Evolutionary conservation across 371 early-diverging fungal genomes (phyloP).

Genomic region (Lichtheimia ornata): DNA sequence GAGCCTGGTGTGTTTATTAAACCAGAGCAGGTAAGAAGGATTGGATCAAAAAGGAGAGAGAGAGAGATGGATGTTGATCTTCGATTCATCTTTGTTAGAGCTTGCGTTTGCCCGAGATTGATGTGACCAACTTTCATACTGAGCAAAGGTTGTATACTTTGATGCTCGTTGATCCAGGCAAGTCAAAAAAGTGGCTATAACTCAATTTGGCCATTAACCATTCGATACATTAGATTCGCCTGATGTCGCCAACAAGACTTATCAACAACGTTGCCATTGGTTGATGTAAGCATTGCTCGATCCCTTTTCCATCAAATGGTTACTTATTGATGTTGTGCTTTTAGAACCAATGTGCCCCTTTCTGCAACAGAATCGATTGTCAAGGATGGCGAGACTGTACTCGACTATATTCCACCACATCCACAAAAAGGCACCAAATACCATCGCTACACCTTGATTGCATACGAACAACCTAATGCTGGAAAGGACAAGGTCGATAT

Average conservation of each 20-base stretch:
- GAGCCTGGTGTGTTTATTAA: constrained; percentile 62
- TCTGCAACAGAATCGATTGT: constrained; percentile 54
- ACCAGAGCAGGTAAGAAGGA: constrained; percentile 46
- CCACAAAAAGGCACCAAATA: constrained; percentile 79
- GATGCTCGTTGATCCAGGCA: constrained; percentile 73
- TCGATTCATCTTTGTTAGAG: constrained; percentile 31
- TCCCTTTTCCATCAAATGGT: not conserved
- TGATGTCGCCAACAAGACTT: constrained; percentile 57
- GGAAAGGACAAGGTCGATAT: constrained; percentile 56
- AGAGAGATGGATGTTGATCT: not conserved
- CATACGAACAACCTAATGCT: constrained; percentile 68
- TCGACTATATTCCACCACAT: constrained; percentile 80
- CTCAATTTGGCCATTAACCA: not conserved
- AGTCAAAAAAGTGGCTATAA: not conserved
- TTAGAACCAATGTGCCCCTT: constrained; percentile 66
- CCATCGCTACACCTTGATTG: constrained; percentile 76
- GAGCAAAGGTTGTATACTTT: constrained; percentile 73
- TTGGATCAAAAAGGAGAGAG: not conserved
- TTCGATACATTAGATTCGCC: constrained; percentile 53
- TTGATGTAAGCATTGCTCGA: constrained; percentile 41
- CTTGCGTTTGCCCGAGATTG: constrained; percentile 58
- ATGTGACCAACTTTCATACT: constrained; percentile 67
- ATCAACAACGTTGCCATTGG: constrained; percentile 72
- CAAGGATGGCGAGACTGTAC: constrained; percentile 52
- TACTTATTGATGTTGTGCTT: not conserved